Evolutionary conservation across 345 rosid species (phyloP), one percentile per base, ranked within the genome.

Genomic region (Corchorus olitorius): DNA sequence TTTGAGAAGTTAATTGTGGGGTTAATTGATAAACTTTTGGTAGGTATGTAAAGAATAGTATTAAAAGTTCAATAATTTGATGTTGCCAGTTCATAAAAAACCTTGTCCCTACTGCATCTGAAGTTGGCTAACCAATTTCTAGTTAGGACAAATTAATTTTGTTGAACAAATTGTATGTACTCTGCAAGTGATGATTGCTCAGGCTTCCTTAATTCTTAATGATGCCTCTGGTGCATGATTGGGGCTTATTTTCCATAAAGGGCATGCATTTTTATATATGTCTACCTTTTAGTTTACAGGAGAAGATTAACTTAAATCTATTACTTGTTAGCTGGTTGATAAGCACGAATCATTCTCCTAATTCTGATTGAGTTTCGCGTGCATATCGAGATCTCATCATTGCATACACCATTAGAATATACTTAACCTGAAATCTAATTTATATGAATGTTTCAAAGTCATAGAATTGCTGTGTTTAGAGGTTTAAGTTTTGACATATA

Each of bases 1-100:
- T 53, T 68, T 45, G 20, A 37, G 65, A 17, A n/a, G 60, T 78
- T 70, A 76, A 75, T 39, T 77, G 9, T 33, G 66, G 62, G 78
- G 22, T 70, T 70, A 62, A 41, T 72, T 78, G 27, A 56, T 58
- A 5, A 45, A 20, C 34, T 65, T 64, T 76, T 80, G 65, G 16
- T 69, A 49, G n/a, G 14, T 49, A 5, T 59, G n/a, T 50, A 34
- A 20, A 41, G 48, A 66, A 34, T 35, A 27, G 27, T 27, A n/a
- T 17, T 70, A 19, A 10, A 27, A 68, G 14, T 27, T 27, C 58
- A 48, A 49, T 49, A 19, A 56, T 68, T 68, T 68, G 2, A 27
- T 27, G 72, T 68, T 68, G 60, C 37, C 56, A 20, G 59, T 61
- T 76, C 15, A 61, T 46, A 45, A 6, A 6, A 16, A 65, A 27